These are phyloP conservation scores for Fraxinus baroniana DNA, from an alignment of 305 asterid genomes.

Conservation along the genomic window DNA sequence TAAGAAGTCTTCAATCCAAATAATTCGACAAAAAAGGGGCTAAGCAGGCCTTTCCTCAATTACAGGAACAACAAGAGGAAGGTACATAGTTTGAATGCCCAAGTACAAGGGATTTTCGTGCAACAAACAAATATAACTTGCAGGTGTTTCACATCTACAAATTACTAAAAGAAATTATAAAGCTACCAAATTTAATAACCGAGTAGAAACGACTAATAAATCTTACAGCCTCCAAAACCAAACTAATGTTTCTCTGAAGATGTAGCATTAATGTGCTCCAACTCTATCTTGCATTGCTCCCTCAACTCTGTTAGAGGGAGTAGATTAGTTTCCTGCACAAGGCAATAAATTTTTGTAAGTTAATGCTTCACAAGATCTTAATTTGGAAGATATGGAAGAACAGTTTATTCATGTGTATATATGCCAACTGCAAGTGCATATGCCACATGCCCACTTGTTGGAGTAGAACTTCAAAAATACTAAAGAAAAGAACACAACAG, in stretches of 20 bases:
- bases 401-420: background rate
- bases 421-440: background rate
- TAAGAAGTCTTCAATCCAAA: background rate
- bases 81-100: background rate
- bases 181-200: background rate
- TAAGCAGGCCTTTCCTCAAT: background rate
- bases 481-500: background rate
- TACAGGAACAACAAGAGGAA: background rate
- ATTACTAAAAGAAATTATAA: background rate
- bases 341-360: background rate
- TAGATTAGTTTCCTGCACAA: constrained; percentile 38
- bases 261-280: constrained; percentile 25
- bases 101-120: background rate
- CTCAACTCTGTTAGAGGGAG: constrained; percentile 37
- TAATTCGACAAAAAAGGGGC: background rate
- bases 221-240: background rate
- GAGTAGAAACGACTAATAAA: background rate
- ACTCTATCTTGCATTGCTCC: constrained; percentile 40
- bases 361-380: background rate
- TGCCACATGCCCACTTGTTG: background rate
- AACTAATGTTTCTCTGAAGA: constrained; percentile 20
- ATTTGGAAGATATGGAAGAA: background rate
- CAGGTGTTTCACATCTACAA: background rate
- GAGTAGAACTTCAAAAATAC: background rate
- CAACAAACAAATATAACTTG: background rate